Evolutionary conservation across 2,329 filamentous ascomycete genomes (phyloP), one percentile per base, ranked within the genome.

Genomic region (Plectosphaerella cucumerina): DNA sequence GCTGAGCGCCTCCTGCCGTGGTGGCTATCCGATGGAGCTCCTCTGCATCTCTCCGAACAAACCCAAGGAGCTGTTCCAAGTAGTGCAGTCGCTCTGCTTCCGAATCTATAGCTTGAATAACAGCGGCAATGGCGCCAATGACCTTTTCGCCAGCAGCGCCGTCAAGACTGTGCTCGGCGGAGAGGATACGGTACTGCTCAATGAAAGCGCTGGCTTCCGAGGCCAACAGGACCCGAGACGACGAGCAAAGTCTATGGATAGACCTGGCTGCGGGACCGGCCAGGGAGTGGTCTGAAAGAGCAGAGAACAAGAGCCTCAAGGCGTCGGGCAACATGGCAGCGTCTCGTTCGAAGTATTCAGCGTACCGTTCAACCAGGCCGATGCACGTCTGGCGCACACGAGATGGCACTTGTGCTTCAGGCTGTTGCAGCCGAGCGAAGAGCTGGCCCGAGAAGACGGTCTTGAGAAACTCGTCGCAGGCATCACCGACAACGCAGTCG

Each of bases 271-370:
- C 87, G 46, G 81, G 77, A n/a, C 77, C 74, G 9, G 85, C 83
- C 43, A 92, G 73, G 4, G 77, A 70, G 2, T 78, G 70, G 31
- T 86, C 82, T 17, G 79, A 76, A 4, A 93, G 73, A 6, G 87
- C 84, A 31, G 76, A 78, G 62, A 95, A 92, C 1, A 94, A 76
- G 43, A 93, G 82, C 46, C 86, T 87, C 21, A 95, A 72, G 1
- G 86, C 86, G 41, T 83, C 74, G 1, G 88, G 85, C 1, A 95
- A 75, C 54, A 83, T 81, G 31, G 80, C 75, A 2, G 83, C 73
- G 61, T 89, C 83, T 20, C 84, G 78, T 59, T 88, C 80, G 64
- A 95, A 93, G 67, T 89, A 94, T 49, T 85, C 81, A 5, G 87
- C 83, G 62, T 90, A 91, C 22, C 82, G 78, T 57, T 88, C 87